phyloP scores from a whole-genome alignment of 1,284 basidiomycete genomes.

The Malassezia obtusa region DNA sequence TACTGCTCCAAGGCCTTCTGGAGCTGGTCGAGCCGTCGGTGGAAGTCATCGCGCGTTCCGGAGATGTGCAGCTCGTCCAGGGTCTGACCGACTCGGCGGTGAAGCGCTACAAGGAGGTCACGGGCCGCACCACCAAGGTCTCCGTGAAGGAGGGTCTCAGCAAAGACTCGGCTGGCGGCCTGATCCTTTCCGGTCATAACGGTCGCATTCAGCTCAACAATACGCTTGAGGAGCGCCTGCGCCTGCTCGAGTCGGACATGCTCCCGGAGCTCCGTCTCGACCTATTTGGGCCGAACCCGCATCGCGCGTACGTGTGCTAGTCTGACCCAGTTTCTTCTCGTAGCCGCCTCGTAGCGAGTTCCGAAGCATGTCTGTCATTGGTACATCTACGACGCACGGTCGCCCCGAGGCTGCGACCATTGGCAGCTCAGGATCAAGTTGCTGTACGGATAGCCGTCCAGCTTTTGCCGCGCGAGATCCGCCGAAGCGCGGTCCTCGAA shows the following conservation, averaged over 20 bases:
- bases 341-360: background rate
- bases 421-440: constrained; percentile 76
- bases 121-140: constrained; percentile 61
- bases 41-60: constrained; percentile 29
- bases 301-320: constrained; percentile 36
- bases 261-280: constrained; percentile 45
- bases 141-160: constrained; percentile 60
- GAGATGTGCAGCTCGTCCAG: constrained; percentile 39
- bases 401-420: constrained; percentile 57
- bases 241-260: constrained; percentile 44
- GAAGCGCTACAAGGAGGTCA: constrained; percentile 62
- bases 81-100: constrained; percentile 60
- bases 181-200: constrained; percentile 30
- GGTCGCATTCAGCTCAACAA: constrained; percentile 45
- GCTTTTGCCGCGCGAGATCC: constrained; percentile 80
- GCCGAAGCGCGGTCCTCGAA: constrained; percentile 75
- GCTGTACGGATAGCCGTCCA: constrained; percentile 79
- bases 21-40: constrained; percentile 42
- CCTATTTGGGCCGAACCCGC: constrained; percentile 42
- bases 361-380: background rate
- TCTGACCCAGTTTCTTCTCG: constrained; percentile 11
- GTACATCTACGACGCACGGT: constrained; percentile 23
- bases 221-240: constrained; percentile 44
- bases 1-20: constrained; percentile 62
- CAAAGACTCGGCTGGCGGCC: constrained; percentile 54